A percentile compares a stretch with the other conserved stretches of the same genome.
phyloP scores from a whole-genome alignment of 1,284 basidiomycete genomes.

The Gomphus bonarii region DNA sequence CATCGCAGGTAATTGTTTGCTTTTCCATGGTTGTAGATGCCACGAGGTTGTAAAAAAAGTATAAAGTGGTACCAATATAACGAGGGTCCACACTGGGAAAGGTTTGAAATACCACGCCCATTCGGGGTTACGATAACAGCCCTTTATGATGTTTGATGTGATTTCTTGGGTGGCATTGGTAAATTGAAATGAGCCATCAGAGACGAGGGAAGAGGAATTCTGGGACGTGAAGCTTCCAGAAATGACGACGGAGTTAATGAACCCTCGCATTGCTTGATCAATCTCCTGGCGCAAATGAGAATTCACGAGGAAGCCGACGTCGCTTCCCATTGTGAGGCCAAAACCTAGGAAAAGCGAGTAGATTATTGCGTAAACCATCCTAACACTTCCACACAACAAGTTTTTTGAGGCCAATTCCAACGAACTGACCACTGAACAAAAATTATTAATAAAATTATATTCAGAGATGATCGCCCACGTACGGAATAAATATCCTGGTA shows the following conservation, averaged over 20 bases:
- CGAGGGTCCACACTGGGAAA: conserved; percentile 67
- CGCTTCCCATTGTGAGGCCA: conserved; percentile 77
- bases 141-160: conserved; percentile 48
- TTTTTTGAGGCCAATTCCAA: conserved; percentile 78
- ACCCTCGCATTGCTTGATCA: neutral
- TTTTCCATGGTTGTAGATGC: conserved; percentile 64
- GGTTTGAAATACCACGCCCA: conserved; percentile 73
- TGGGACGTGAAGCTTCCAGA: neutral
- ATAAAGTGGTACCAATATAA: conserved; percentile 73
- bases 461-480: conserved; percentile 22
- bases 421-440: conserved; percentile 60
- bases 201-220: conserved; percentile 26
- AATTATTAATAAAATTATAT: neutral
- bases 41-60: conserved; percentile 67
- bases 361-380: conserved; percentile 82
- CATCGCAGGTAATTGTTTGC: conserved; percentile 68
- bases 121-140: conserved; percentile 59
- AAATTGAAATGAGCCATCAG: conserved; percentile 55
- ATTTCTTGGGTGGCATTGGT: conserved; percentile 32
- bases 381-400: conserved; percentile 76
- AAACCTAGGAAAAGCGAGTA: conserved; percentile 85
- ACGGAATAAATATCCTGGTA: conserved; percentile 74
- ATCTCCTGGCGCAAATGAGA: conserved; percentile 40
- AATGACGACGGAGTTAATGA: neutral
- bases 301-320: conserved; percentile 73